phyloP scores from a whole-genome alignment of 345 rosid species.

The Brassica rapa region DNA sequence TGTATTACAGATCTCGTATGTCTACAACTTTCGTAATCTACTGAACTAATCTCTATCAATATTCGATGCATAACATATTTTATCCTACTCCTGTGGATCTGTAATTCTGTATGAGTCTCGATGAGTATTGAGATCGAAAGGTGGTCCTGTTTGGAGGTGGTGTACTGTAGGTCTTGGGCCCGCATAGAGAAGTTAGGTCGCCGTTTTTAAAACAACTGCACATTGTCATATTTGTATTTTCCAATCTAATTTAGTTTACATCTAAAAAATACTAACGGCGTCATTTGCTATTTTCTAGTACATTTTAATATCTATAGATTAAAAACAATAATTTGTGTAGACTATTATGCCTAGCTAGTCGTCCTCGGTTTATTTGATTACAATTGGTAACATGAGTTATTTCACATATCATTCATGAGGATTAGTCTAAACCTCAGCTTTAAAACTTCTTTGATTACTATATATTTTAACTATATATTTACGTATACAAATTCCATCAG shows the following conservation, averaged over 20 bases:
- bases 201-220: slow-evolving; percentile 37
- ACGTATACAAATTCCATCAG: background rate
- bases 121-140: slow-evolving; percentile 29
- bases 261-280: background rate
- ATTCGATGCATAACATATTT: slow-evolving; percentile 1
- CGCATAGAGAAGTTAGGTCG: slow-evolving; percentile 35
- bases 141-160: slow-evolving; percentile 35
- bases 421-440: background rate
- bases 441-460: background rate
- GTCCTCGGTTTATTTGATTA: background rate
- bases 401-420: background rate
- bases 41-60: background rate
- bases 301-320: background rate
- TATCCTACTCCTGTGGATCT: slow-evolving; percentile 12
- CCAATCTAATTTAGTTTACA: slow-evolving; percentile 1
- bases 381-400: background rate
- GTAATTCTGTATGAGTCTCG: slow-evolving; percentile 1
- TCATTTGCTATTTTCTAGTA: slow-evolving; percentile 7
- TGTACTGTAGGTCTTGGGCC: slow-evolving; percentile 36
- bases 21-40: background rate
- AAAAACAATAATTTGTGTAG: background rate
- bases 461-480: background rate
- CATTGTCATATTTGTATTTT: slow-evolving; percentile 25
- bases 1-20: background rate
- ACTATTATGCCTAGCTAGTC: background rate